Percentiles rank a stretch among this genome's conserved stretches.
phyloP scores from a whole-genome alignment of 1,284 basidiomycete genomes.

The Rugosomyces carneus region DNA sequence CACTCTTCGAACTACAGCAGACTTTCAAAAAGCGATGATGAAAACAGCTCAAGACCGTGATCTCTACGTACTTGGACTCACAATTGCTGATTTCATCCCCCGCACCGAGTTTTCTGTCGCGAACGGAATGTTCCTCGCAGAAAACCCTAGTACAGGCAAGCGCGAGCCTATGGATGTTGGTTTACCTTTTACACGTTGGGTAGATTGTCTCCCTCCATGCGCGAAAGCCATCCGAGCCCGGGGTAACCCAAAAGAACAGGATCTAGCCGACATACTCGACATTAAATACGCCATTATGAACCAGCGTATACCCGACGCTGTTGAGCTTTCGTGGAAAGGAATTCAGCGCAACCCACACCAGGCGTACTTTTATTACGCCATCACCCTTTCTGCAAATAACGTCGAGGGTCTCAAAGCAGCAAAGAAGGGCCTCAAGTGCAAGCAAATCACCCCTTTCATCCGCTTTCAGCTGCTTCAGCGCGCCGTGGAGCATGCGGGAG shows the following conservation, averaged over 20 bases:
- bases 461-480: conserved; percentile 49
- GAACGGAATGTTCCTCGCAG: conserved; percentile 45
- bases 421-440: conserved; percentile 54
- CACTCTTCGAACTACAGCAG: conserved; percentile 31
- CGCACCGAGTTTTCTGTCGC: conserved; percentile 53
- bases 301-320: conserved; percentile 37
- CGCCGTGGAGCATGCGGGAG: conserved; percentile 51
- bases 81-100: conserved; percentile 42
- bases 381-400: conserved; percentile 36
- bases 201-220: conserved; percentile 48
- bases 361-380: conserved; percentile 54
- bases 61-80: conserved; percentile 43
- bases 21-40: conserved; percentile 51
- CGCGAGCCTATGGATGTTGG: conserved; percentile 36
- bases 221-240: conserved; percentile 43
- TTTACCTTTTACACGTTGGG: conserved; percentile 52
- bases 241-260: conserved; percentile 32
- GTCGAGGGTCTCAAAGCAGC: conserved; percentile 33
- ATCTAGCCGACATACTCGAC: conserved; percentile 54
- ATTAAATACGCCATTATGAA: conserved; percentile 50
- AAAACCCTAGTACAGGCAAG: conserved; percentile 37
- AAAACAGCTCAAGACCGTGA: conserved; percentile 38
- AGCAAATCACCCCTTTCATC: conserved; percentile 40
- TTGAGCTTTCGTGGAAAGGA: conserved; percentile 35
- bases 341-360: conserved; percentile 47